These are phyloP conservation scores for Russula foetens DNA, from an alignment of 768 basidiomycete species.

Conservation along the genomic window DNA sequence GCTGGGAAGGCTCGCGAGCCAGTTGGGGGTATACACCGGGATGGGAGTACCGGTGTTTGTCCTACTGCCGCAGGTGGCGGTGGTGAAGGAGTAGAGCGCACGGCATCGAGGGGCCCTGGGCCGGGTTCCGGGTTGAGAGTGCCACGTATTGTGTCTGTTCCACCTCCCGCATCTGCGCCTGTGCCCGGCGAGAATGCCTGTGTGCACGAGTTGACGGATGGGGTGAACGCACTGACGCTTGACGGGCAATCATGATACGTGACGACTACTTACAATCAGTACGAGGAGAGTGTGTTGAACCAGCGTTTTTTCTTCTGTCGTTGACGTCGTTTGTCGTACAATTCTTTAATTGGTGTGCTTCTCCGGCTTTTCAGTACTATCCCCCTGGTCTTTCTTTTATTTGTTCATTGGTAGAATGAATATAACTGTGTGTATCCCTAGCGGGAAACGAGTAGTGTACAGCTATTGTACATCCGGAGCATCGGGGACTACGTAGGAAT, in stretches of 20 bases:
- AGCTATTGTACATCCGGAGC: not conserved
- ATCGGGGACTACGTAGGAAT: not conserved
- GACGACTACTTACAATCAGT: constrained; percentile 37
- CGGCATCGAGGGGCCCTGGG: constrained; percentile 1
- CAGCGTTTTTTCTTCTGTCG: constrained; percentile 50
- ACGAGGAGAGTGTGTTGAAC: constrained; percentile 37
- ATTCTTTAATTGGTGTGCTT: not conserved
- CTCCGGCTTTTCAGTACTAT: constrained; percentile 1
- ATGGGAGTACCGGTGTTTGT: not conserved
- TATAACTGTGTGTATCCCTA: constrained; percentile 17
- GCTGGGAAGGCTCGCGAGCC: constrained; percentile 15
- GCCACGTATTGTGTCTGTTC: not conserved
- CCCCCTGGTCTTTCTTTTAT: constrained; percentile 11
- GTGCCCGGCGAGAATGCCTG: constrained; percentile 44
- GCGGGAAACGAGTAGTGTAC: not conserved
- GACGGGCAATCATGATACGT: constrained; percentile 38
- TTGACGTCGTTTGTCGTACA: constrained; percentile 38
- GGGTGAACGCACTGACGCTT: constrained; percentile 38
- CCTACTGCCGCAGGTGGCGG: not conserved
- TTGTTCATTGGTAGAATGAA: constrained; percentile 4
- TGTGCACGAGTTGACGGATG: constrained; percentile 77
- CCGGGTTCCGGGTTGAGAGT: not conserved
- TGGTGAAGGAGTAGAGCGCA: constrained; percentile 6
- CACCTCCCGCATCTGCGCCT: not conserved
- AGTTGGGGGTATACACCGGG: not conserved